Percentiles rank a stretch among this genome's conserved stretches.
Evolutionary conservation across 148 eudicot species (phyloP).

Genomic region (Spergularia marina): DNA sequence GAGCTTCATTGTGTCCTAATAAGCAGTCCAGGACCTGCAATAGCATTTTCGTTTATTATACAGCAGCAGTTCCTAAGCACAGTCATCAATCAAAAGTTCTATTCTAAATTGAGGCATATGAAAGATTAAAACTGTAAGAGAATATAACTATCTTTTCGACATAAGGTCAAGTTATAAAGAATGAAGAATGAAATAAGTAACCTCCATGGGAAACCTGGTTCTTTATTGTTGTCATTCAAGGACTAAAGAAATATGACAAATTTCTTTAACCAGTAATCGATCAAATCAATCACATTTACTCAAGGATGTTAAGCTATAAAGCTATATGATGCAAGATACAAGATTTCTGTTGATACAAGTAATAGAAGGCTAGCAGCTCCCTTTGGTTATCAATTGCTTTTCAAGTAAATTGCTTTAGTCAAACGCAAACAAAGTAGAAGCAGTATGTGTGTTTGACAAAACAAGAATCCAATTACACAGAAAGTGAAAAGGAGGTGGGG

Average conservation of each 20-base stretch:
- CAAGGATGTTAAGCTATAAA: not conserved
- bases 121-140: not conserved
- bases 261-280: too few relatives aligned
- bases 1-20: conserved; percentile 77
- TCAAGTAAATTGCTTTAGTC: not conserved
- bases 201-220: too few relatives aligned
- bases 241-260: too few relatives aligned
- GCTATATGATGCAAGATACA: not conserved
- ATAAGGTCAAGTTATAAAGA: not conserved
- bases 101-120: not conserved
- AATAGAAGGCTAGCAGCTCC: not conserved
- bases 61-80: not conserved
- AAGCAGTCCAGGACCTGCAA: conserved; percentile 74
- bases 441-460: not conserved
- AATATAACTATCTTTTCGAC: not conserved
- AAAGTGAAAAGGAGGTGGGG: not conserved
- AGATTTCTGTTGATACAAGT: not conserved
- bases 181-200: too few relatives aligned
- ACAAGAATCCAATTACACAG: not conserved
- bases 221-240: too few relatives aligned
- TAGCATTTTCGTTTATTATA: conserved; percentile 10
- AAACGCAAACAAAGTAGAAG: not conserved
- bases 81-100: not conserved
- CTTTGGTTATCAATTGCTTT: not conserved
- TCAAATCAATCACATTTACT: not conserved